A percentile compares a stretch with the other conserved stretches of the same genome.
These are phyloP conservation scores for Lotmaria passim DNA, from an alignment of 208 protist genomes.

Conservation along the genomic window DNA sequence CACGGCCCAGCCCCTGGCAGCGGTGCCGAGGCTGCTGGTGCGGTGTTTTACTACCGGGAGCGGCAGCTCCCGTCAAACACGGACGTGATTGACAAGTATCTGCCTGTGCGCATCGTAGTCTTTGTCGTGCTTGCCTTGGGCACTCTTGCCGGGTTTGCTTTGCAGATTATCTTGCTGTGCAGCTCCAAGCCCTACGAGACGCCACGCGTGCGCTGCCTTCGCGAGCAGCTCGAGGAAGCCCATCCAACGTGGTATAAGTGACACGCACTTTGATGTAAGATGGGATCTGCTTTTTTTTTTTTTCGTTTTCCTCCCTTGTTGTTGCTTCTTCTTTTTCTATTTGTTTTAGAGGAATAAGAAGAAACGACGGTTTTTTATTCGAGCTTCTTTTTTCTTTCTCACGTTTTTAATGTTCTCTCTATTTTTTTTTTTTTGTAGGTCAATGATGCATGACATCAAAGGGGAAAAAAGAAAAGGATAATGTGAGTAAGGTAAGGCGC, in stretches of 20 bases:
- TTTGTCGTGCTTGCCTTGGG: conserved; percentile 53
- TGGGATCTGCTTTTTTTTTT: too few species aligned
- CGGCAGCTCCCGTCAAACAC: conserved; percentile 43
- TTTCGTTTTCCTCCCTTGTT: too few species aligned
- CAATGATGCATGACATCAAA: too few species aligned
- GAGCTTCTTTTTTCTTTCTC: too few species aligned
- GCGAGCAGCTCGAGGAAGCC: conserved; percentile 75
- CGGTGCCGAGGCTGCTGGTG: conserved; percentile 8
- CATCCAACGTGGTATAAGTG: conserved; percentile 80
- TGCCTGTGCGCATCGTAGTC: conserved; percentile 66
- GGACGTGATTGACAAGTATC: conserved; percentile 61
- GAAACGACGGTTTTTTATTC: too few species aligned
- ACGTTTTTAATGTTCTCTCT: too few species aligned
- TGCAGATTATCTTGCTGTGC: conserved; percentile 45
- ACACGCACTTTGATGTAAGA: too few species aligned
- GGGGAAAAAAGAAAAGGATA: too few species aligned
- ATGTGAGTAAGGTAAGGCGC: too few species aligned
- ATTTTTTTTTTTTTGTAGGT: too few species aligned
- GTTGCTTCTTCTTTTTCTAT: too few species aligned
- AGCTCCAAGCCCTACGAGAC: conserved; percentile 63
- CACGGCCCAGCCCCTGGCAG: background rate
- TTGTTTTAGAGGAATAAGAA: too few species aligned
- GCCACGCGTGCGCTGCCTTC: conserved; percentile 75
- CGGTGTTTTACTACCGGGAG: conserved; percentile 51
- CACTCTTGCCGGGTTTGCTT: conserved; percentile 48